Base-by-base conservation (phyloP, 1,284 basidiomycete species). In the Ceratobasidium sp. region DNA sequence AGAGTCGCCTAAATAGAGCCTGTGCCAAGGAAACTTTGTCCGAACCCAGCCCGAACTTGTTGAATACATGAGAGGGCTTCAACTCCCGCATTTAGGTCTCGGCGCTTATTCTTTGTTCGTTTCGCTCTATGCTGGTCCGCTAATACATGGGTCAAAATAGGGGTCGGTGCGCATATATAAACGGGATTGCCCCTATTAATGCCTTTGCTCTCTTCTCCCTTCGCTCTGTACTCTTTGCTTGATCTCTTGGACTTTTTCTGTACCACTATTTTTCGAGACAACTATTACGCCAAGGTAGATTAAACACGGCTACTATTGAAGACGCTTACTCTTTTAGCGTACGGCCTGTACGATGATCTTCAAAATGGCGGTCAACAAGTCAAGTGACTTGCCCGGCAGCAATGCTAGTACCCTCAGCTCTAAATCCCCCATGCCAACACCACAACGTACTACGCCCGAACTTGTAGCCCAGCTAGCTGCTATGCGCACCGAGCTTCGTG, bases 401-500 rank as follows among this genome's bases (percentile, higher is more conserved):
- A 13, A 5, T 26, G 4, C 42, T 51, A 39, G 39, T 20, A 60
- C 44, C 26, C 39, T 23, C 10, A 33, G 20, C 15, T 26, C 51
- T 12, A 33, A 49, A 39, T 51, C 58, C 4, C 71, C 49, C 42
- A n/a, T 46, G 13, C 58, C 71, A 26, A 53, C 49, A 12, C 71
- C 71, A 12, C 55, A 73, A 40, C 44, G 23, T 15, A 63, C 33
- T n/a, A n/a, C 15, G 1, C 7, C 10, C 39, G 71, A 73, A 20
- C 18, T 73, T 12, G 33, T 23, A 23, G 42, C n/a, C 58, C 71
- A 73, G 39, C 13, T 73, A 18, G 20, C 39, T 20, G 40, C 71
- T 42, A 28, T 73, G 40, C 71, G 71, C 12, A 58, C 56, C 60
- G 56, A 73, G 28, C 71, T 73, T 46, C 71, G 71, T 28, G 71